Evolutionary conservation across 176 grass and related monocot species (phyloP).

Genomic region (Eragrostis curvula): DNA sequence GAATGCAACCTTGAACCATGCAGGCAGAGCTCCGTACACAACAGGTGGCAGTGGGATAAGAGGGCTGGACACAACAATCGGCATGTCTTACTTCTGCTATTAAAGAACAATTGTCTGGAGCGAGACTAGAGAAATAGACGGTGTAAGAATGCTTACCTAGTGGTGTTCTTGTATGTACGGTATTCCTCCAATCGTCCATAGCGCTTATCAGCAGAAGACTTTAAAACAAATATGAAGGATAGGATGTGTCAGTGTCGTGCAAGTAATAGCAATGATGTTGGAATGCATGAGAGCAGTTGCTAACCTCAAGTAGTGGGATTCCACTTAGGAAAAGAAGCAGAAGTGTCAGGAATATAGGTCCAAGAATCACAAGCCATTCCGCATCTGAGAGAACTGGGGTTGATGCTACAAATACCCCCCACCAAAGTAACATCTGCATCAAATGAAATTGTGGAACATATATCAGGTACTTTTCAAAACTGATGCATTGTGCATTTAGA

Average conservation of each 20-base stretch:
- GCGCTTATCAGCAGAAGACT: conserved; percentile 87
- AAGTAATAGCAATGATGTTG: not conserved
- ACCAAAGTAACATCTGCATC: conserved; percentile 89
- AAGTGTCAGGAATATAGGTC: conserved; percentile 80
- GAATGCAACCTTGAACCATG: conserved; percentile 87
- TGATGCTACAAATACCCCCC: conserved; percentile 94
- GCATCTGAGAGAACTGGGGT: conserved; percentile 70
- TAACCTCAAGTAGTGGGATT: conserved; percentile 94
- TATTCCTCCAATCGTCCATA: conserved; percentile 66
- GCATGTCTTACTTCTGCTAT: not conserved
- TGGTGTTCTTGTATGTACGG: conserved; percentile 78
- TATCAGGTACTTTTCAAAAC: conserved; percentile 1
- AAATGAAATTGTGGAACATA: conserved; percentile 26
- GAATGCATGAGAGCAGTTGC: not conserved
- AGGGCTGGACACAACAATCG: conserved; percentile 60
- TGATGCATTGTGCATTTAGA: not conserved
- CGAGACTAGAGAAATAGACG: not conserved
- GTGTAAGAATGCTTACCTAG: conserved; percentile 55
- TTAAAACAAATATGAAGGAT: not conserved
- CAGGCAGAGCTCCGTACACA: conserved; percentile 71
- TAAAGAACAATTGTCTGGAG: conserved; percentile 11
- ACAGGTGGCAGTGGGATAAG: conserved; percentile 79
- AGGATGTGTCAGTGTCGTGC: not conserved
- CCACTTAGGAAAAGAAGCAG: conserved; percentile 92
- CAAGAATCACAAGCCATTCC: conserved; percentile 89